phyloP scores from a whole-genome alignment of 179 eudicot genomes.

The Silene noctiflora region DNA sequence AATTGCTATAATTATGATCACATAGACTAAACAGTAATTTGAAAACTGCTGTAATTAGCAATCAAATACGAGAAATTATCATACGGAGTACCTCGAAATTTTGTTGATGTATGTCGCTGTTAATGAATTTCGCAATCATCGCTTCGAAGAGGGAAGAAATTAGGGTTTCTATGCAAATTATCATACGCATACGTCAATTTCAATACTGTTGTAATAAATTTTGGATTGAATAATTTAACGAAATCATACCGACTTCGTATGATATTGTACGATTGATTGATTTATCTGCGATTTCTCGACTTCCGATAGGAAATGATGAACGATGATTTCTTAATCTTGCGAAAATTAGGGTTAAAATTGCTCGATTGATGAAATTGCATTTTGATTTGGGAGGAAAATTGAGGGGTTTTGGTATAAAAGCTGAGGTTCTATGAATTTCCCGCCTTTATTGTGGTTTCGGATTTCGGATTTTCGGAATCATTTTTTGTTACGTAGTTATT shows the following conservation, averaged over 20 bases:
- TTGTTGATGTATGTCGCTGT: background rate
- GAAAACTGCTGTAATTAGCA: background rate
- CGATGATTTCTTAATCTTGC: background rate
- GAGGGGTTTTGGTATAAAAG: conserved; percentile 7
- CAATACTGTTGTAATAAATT: background rate
- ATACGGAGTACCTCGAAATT: background rate
- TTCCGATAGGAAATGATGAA: background rate
- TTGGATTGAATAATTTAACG: conserved; percentile 3
- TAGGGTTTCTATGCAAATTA: conserved; percentile 15
- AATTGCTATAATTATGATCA: background rate
- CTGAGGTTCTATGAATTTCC: background rate
- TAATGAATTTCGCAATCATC: conserved; percentile 6
- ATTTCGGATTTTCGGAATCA: too few species aligned
- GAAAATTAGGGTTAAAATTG: conserved; percentile 4
- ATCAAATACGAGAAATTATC: background rate
- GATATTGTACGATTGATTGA: background rate
- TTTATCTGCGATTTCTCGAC: background rate
- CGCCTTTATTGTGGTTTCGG: background rate
- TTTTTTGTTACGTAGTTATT: too few species aligned
- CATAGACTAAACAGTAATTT: background rate
- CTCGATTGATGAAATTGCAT: background rate
- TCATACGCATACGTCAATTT: conserved; percentile 1
- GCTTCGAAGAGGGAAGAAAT: conserved; percentile 16
- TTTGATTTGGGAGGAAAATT: background rate
- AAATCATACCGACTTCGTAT: conserved; percentile 10